Evolutionary conservation across 176 grass and related monocot genomes (phyloP).

Genomic region (Dactylis glomerata): DNA sequence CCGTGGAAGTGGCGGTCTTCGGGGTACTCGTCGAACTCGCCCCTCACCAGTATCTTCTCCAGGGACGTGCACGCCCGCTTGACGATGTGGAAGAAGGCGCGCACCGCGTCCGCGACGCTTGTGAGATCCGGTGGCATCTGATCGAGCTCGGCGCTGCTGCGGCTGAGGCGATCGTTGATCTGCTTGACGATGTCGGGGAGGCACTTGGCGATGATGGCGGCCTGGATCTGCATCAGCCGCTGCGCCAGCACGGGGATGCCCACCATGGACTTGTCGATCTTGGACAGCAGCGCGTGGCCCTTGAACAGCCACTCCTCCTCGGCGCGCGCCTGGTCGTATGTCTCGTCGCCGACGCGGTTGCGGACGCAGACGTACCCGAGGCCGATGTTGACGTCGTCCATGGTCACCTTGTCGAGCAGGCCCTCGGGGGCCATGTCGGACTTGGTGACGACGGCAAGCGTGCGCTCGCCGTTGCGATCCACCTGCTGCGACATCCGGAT

Average conservation of each 20-base stretch:
- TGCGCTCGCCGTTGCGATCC: conserved; percentile 54
- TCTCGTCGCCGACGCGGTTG: conserved; percentile 65
- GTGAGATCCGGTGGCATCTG: conserved; percentile 49
- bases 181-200: conserved; percentile 53
- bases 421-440: conserved; percentile 54
- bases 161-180: conserved; percentile 54
- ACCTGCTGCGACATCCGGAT: conserved; percentile 69
- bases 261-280: conserved; percentile 52
- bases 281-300: conserved; percentile 29
- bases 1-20: conserved; percentile 37
- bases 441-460: conserved; percentile 69
- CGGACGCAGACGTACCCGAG: conserved; percentile 69
- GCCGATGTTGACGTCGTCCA: conserved; percentile 60
- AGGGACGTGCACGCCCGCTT: conserved; percentile 19
- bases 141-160: conserved; percentile 36
- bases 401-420: conserved; percentile 60
- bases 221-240: conserved; percentile 46
- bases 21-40: conserved; percentile 51
- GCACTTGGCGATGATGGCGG: conserved; percentile 33
- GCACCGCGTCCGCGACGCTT: conserved; percentile 32
- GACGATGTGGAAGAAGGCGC: conserved; percentile 31
- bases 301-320: conserved; percentile 41
- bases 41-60: conserved; percentile 42
- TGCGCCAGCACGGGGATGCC: conserved; percentile 45
- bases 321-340: conserved; percentile 40